Evolutionary conservation across 176 grass and related monocot species (phyloP), one percentile per base, ranked within the genome.

Genomic region (Hsuehochloa calcarea): DNA sequence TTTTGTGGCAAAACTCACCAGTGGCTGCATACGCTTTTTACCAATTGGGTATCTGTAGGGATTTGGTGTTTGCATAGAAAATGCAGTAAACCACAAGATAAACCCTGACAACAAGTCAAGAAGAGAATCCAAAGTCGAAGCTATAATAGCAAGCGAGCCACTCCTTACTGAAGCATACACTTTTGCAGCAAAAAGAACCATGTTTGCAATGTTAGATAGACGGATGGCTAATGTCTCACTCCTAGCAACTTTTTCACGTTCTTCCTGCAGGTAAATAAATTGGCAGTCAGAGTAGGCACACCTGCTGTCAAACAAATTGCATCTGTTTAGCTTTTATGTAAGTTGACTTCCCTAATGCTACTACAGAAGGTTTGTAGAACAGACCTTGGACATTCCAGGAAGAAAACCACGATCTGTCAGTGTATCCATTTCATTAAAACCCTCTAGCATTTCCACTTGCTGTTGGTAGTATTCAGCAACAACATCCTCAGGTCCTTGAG

Each of bases 391-490:
- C 89, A 98, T 84, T 82, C 91, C 93, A 84, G 93, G 96, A 83
- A 98, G 96, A 86, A 98, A 98, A 72, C 96, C 96, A 23, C 91
- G 93, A 58, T 98, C 91, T 40, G 90, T 88, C 65, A 98, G 85
- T 25, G 91, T 80, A 89, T 98, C 96, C 96, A 98, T 98, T 88
- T 98, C 96, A 87, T 89, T 96, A 84, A 98, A 98, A 72, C 96
- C 93, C 66, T 98, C 96, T 14, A 98, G 81, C 93, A 98, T 98
- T 88, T 98, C 96, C 84, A 92, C 91, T 77, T 98, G 91, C 19
- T 98, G 93, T 67, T 96, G 93, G 83, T 98, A 98, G 74, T 98
- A 98, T 49, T 96, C 96, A 52, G 96, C 93, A 52, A 98, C 90
- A 69, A 90, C 91, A 80, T 98, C 90, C 79, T 82, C 96, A 82